These are phyloP conservation scores for Phytophthora megakarya DNA, from an alignment of 352 stramenopile genomes.

Conservation along the genomic window DNA sequence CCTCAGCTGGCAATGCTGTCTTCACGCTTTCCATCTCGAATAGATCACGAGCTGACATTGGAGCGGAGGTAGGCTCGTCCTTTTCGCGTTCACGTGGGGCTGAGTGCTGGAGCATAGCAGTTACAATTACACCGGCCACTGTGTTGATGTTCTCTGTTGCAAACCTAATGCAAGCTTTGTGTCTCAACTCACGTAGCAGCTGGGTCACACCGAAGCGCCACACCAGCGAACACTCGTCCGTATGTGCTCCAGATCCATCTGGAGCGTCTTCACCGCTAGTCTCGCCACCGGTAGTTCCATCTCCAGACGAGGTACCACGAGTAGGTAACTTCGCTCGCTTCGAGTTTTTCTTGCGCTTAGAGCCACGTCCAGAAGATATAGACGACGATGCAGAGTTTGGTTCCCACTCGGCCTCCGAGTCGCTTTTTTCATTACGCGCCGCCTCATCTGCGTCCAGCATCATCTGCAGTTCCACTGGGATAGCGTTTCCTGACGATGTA, in stretches of 20 bases:
- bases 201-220: slow-evolving; percentile 83
- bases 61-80: slow-evolving; percentile 75
- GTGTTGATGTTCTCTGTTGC: slow-evolving; percentile 87
- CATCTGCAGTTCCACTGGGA: slow-evolving; percentile 86
- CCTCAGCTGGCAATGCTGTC: slow-evolving; percentile 67
- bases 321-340: slow-evolving; percentile 85
- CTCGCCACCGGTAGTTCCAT: slow-evolving; percentile 26
- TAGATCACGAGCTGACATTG: slow-evolving; percentile 79
- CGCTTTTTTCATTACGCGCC: slow-evolving; percentile 44
- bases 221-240: slow-evolving; percentile 76
- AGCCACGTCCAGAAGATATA: slow-evolving; percentile 30
- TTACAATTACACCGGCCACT: slow-evolving; percentile 78
- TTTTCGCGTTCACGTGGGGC: slow-evolving; percentile 83
- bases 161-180: slow-evolving; percentile 80
- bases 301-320: slow-evolving; percentile 40
- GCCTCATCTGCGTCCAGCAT: slow-evolving; percentile 83
- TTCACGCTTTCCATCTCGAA: slow-evolving; percentile 77
- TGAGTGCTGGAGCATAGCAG: slow-evolving; percentile 81
- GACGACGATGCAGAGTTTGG: slow-evolving; percentile 37
- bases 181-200: slow-evolving; percentile 79
- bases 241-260: slow-evolving; percentile 25
- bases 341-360: slow-evolving; percentile 69
- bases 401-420: slow-evolving; percentile 71
- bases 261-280: slow-evolving; percentile 41
- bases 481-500: slow-evolving; percentile 39